Percentiles rank a stretch among this genome's conserved stretches.
phyloP scores from a whole-genome alignment of 2,329 filamentous ascomycete genomes.

The Cylindrodendrum hubeiense region DNA sequence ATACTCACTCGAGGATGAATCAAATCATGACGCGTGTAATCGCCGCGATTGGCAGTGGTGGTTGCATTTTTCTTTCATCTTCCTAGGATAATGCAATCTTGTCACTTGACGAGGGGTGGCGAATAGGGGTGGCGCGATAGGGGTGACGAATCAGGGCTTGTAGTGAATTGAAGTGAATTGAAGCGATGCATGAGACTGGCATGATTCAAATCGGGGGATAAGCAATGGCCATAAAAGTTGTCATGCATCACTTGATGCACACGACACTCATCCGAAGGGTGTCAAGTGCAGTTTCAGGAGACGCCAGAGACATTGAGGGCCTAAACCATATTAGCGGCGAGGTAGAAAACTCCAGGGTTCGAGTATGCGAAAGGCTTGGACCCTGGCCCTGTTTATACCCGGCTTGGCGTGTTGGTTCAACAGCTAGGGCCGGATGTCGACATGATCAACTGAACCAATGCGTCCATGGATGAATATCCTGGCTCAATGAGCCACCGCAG shows the following conservation, averaged over 20 bases:
- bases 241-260: neutral
- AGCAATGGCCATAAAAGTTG: neutral
- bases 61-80: neutral
- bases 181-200: neutral
- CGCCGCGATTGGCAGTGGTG: neutral
- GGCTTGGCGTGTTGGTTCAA: neutral
- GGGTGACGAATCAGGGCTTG: too few species aligned
- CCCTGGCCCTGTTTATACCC: neutral
- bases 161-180: neutral
- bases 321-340: neutral
- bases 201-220: neutral
- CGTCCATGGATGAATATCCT: neutral
- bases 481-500: neutral
- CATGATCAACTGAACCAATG: neutral
- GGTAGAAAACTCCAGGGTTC: neutral
- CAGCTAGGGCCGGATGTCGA: neutral
- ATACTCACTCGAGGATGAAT: neutral
- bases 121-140: too few species aligned
- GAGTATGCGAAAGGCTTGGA: neutral
- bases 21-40: neutral
- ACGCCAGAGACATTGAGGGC: neutral
- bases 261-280: neutral
- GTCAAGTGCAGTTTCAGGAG: neutral
- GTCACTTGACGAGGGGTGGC: too few species aligned
- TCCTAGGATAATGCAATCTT: neutral